Evolutionary conservation across 768 basidiomycete species (phyloP).

Genomic region (Mycena sanguinolenta): DNA sequence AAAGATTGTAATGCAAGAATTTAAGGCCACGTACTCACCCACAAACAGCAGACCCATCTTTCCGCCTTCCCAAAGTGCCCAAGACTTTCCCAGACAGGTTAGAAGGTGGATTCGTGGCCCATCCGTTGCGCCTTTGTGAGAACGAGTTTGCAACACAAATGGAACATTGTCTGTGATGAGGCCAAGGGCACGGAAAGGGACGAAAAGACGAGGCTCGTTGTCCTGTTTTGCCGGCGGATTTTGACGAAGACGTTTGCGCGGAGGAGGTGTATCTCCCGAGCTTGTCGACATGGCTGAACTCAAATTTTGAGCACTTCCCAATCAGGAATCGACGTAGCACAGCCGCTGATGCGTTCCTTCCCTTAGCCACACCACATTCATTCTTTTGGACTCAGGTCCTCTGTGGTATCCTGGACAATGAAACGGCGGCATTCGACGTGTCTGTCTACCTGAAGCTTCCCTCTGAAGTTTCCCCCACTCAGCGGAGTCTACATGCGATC

Average conservation of each 20-base stretch:
- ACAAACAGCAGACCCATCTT: slow-evolving; percentile 95
- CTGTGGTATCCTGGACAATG: background rate
- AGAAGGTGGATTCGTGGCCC: slow-evolving; percentile 88
- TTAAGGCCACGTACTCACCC: slow-evolving; percentile 68
- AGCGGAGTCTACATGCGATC: background rate
- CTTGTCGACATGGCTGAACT: slow-evolving; percentile 23
- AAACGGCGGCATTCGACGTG: no score
- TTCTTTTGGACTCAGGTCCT: background rate
- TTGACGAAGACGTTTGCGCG: slow-evolving; percentile 65
- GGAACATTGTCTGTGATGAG: slow-evolving; percentile 93
- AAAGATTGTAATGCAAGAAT: slow-evolving; percentile 15
- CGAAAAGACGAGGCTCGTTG: slow-evolving; percentile 74
- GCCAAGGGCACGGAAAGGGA: slow-evolving; percentile 96
- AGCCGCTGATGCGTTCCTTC: background rate
- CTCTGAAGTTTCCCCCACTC: background rate
- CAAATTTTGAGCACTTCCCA: slow-evolving; percentile 5
- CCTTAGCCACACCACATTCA: no score
- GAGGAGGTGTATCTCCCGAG: slow-evolving; percentile 51
- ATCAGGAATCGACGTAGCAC: background rate
- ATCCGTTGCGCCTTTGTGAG: slow-evolving; percentile 86
- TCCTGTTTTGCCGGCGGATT: slow-evolving; percentile 40
- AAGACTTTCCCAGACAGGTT: slow-evolving; percentile 89
- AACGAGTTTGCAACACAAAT: slow-evolving; percentile 87
- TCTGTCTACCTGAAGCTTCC: background rate
- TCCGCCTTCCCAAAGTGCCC: slow-evolving; percentile 97